Evolutionary conservation across 2,329 filamentous ascomycete species (phyloP), one percentile per base, ranked within the genome.

Genomic region (Aspergillus pseudonomiae): DNA sequence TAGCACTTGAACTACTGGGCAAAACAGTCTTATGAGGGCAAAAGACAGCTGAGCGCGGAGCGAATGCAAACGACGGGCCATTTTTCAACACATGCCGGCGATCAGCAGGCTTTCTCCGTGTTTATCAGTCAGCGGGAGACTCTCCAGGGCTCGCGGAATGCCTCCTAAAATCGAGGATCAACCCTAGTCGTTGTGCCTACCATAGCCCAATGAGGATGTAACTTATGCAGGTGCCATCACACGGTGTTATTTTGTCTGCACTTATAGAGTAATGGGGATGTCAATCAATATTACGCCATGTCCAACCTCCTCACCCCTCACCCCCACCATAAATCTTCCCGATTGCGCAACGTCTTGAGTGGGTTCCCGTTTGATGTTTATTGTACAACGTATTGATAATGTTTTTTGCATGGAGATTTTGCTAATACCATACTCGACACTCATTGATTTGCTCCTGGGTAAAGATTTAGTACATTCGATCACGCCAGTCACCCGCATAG

Each of bases 361-460:
- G 21, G 43, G n/a, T 24, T n/a, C 43, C n/a, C 48, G 39, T 41
- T 41, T 41, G 7, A 41, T 41, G 7, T 41, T 41, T 41, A 41
- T n/a, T n/a, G 39, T 41, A 41, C 39, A 41, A 41, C 39, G 39
- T n/a, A 41, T 41, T 19, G 39, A 41, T 41, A 19, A 14, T 36
- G 34, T 24, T 24, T 24, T 16, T 36, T 14, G 34, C 34, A 16
- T 41, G 39, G 1, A 41, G 6, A 41, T 41, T 16, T 41, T 7
- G 21, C 30, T 53, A 53, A 21, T 34, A 53, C 50, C 28, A 46
- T 4, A 57, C 26, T 32, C 43, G 55, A 45, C 57, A 60, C 5
- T 36, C n/a, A 3, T 60, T 53, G 46, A 60, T 60, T 53, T 60
- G 45, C 34, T 48, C 57, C 57, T 60, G 34, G 3, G 9, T 32